A percentile compares a stretch with the other conserved stretches of the same genome.
Evolutionary conservation across 768 basidiomycete species (phyloP).

Genomic region (Sporobolomyces pararoseus): DNA sequence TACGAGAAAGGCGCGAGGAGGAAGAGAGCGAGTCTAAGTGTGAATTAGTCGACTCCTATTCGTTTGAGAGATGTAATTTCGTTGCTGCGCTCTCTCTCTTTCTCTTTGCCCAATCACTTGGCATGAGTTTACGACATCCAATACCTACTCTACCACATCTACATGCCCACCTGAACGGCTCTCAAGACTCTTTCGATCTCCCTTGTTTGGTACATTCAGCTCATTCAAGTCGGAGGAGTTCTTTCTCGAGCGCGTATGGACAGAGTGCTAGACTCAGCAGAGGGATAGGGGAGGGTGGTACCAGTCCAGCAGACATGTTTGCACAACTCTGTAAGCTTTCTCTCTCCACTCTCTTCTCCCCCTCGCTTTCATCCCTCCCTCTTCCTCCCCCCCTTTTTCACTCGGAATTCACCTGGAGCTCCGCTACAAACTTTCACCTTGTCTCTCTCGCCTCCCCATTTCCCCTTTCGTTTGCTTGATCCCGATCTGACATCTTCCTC

Average conservation of each 20-base stretch:
- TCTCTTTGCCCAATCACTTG: no score
- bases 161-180: constrained; percentile 9
- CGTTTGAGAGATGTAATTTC: no score
- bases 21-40: no score
- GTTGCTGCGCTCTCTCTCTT: no score
- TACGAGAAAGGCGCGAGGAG: no score
- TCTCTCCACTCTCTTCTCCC: neutral
- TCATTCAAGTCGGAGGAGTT: neutral
- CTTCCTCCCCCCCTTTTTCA: no score
- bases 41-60: no score
- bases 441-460: neutral
- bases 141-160: constrained; percentile 4
- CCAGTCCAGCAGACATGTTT: constrained; percentile 54
- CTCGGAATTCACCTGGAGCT: neutral
- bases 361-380: no score
- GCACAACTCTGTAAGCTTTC: constrained; percentile 18
- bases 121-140: constrained; percentile 6
- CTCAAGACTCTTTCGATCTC: neutral
- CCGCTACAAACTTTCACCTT: neutral
- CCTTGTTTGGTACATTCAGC: constrained; percentile 2
- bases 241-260: constrained; percentile 4
- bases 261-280: neutral
- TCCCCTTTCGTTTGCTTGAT: neutral
- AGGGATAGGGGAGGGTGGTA: no score
- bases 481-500: neutral